Conservation (phyloP, 2,329 filamentous ascomycete species). For the Epichloe coenophiala region DNA sequence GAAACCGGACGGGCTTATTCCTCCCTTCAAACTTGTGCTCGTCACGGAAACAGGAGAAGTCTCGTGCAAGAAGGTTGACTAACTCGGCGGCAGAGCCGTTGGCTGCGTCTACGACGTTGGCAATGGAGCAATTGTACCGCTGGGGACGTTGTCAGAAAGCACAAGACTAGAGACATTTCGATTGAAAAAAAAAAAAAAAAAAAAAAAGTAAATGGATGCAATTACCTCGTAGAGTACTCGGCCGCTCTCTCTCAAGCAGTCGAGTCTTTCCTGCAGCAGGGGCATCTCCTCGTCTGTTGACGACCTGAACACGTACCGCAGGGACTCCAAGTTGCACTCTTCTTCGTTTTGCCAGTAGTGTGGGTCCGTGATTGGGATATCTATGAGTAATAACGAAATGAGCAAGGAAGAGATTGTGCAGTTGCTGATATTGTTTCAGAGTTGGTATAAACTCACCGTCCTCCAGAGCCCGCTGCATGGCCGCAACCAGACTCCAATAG, state of each 20-base stretch:
- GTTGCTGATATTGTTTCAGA: neutral
- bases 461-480: conserved; percentile 74
- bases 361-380: conserved; percentile 76
- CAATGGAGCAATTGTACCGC: conserved; percentile 64
- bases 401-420: neutral
- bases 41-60: conserved; percentile 80
- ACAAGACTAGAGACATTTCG: neutral
- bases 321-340: conserved; percentile 59
- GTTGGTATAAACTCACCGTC: conserved; percentile 41
- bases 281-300: conserved; percentile 80
- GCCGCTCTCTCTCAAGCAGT: conserved; percentile 72
- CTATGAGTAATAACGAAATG: conserved; percentile 26
- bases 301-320: conserved; percentile 73
- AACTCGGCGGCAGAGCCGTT: conserved; percentile 68
- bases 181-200: neutral
- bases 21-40: conserved; percentile 62
- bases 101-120: conserved; percentile 60
- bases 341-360: conserved; percentile 72
- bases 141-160: conserved; percentile 19
- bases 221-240: conserved; percentile 60
- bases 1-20: conserved; percentile 56
- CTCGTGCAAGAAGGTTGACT: conserved; percentile 70
- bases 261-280: conserved; percentile 61
- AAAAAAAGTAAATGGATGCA: neutral
- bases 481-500: conserved; percentile 87